These are phyloP conservation scores for Haplosporangium gracile DNA, from an alignment of 192 early-diverging fungal species.

Conservation along the genomic window DNA sequence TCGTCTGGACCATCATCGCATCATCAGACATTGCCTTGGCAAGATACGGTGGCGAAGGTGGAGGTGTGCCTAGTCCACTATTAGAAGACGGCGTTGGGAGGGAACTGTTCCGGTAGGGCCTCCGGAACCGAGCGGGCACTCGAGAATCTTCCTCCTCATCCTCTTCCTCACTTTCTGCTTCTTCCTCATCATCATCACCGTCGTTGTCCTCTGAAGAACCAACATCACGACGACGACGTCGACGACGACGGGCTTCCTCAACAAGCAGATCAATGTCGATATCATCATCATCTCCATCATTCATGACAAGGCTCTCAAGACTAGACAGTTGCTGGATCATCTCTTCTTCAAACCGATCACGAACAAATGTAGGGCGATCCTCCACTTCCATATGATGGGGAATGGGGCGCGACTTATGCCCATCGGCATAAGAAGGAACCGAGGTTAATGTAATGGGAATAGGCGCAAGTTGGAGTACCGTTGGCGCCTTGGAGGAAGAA, in stretches of 20 bases:
- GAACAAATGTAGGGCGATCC: conserved; percentile 31
- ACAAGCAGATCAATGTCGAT: conserved; percentile 18
- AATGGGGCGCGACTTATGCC: conserved; percentile 15
- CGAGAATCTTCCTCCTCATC: neutral
- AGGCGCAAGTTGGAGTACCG: conserved; percentile 17
- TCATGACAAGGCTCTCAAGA: conserved; percentile 40
- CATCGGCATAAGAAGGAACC: neutral
- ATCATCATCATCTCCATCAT: conserved; percentile 34
- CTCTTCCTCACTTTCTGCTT: conserved; percentile 15
- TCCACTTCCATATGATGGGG: conserved; percentile 30
- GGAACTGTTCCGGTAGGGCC: neutral
- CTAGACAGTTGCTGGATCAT: conserved; percentile 49
- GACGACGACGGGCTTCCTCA: neutral
- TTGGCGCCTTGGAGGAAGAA: neutral
- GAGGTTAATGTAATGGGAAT: conserved; percentile 28
- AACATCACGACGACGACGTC: neutral
- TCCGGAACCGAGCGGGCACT: conserved; percentile 21
- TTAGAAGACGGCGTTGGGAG: neutral
- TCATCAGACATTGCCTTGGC: conserved; percentile 6
- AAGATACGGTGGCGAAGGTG: conserved; percentile 24
- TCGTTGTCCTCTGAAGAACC: conserved; percentile 14
- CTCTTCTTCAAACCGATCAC: conserved; percentile 48
- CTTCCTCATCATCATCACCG: conserved; percentile 1
- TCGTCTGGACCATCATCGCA: conserved; percentile 3
- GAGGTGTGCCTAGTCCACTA: conserved; percentile 22